A percentile compares a stretch with the other conserved stretches of the same genome.
These are phyloP conservation scores for Phlegmacium glaucopus DNA, from an alignment of 768 basidiomycete species.

Conservation along the genomic window DNA sequence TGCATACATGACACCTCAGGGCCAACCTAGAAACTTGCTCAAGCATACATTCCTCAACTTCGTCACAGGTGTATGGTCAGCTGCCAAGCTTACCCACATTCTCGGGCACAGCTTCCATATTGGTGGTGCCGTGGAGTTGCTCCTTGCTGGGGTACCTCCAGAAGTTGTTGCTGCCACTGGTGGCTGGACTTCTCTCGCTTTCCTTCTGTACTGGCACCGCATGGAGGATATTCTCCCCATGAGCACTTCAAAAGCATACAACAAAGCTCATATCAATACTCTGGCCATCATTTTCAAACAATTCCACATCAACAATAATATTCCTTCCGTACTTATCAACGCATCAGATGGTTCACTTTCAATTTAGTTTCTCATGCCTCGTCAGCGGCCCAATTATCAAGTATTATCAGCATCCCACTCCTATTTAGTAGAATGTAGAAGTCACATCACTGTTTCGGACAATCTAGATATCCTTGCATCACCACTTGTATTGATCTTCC, in stretches of 20 bases:
- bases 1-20: neutral
- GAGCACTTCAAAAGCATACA: slow-evolving; percentile 6
- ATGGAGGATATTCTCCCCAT: slow-evolving; percentile 15
- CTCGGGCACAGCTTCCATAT: slow-evolving; percentile 24
- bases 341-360: neutral
- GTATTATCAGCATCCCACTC: no score
- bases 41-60: neutral
- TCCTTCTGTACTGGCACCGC: slow-evolving; percentile 25
- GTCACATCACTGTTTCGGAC: no score
- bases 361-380: no score
- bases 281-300: neutral
- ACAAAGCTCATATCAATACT: neutral
- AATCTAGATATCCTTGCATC: no score
- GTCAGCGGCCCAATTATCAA: no score
- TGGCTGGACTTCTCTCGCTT: slow-evolving; percentile 24
- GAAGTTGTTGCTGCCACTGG: slow-evolving; percentile 22
- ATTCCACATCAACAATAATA: neutral
- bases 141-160: slow-evolving; percentile 16
- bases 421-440: no score
- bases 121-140: slow-evolving; percentile 23
- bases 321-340: neutral
- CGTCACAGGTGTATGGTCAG: neutral
- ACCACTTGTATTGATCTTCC: no score
- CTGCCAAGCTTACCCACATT: neutral
- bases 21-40: neutral